Conservation (phyloP, 2,329 filamentous ascomycete species). For the Tolypocladium guangdongense region DNA sequence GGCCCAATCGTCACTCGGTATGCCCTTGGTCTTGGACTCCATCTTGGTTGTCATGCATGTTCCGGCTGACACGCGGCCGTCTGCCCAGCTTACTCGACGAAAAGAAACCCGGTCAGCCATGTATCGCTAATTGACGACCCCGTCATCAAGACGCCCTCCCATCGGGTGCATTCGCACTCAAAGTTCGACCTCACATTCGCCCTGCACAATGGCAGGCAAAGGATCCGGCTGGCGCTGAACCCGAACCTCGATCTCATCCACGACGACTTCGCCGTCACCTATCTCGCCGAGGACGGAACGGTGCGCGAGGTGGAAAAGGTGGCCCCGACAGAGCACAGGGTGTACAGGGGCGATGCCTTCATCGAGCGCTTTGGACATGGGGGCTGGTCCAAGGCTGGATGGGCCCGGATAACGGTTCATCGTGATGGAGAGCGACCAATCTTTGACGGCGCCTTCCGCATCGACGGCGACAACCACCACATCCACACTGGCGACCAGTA, state of each 20-base stretch:
- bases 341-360: slow-evolving; percentile 75
- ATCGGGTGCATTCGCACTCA: slow-evolving; percentile 69
- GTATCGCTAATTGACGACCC: slow-evolving; percentile 64
- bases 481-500: slow-evolving; percentile 70
- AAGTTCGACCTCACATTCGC: slow-evolving; percentile 78
- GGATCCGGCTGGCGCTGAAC: slow-evolving; percentile 69
- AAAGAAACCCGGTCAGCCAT: slow-evolving; percentile 66
- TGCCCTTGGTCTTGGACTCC: slow-evolving; percentile 6
- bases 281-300: slow-evolving; percentile 61
- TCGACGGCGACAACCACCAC: slow-evolving; percentile 77
- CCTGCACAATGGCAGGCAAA: slow-evolving; percentile 54
- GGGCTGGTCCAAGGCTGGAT: slow-evolving; percentile 73
- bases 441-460: slow-evolving; percentile 81
- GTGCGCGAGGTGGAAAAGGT: slow-evolving; percentile 57
- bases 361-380: slow-evolving; percentile 46
- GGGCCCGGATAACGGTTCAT: slow-evolving; percentile 71
- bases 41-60: not conserved
- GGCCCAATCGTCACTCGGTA: slow-evolving; percentile 12
- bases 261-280: slow-evolving; percentile 62
- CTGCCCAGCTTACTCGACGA: slow-evolving; percentile 53
- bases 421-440: slow-evolving; percentile 67
- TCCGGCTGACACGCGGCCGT: slow-evolving; percentile 11
- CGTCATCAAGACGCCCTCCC: slow-evolving; percentile 65
- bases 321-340: slow-evolving; percentile 61
- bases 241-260: slow-evolving; percentile 87